Conservation (phyloP, 1,284 basidiomycete species). For the Rhodotorula sp. region DNA sequence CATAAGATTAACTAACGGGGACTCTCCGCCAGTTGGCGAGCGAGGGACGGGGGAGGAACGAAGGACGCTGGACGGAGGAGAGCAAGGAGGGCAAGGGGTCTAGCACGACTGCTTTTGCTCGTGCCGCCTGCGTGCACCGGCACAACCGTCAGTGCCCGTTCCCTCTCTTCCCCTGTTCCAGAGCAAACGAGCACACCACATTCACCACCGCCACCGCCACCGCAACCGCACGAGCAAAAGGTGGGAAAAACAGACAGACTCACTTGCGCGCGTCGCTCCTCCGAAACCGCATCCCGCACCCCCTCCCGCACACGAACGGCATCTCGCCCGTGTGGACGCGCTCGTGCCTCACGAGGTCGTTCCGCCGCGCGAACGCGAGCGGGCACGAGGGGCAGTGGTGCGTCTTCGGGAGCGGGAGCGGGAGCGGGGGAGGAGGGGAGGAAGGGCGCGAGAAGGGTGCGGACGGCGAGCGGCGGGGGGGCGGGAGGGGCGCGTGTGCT, state of each 20-base stretch:
- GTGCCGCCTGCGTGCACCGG: not conserved
- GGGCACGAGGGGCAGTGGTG: constrained; percentile 1
- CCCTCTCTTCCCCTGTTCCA: too few relatives aligned
- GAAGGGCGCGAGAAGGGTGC: not conserved
- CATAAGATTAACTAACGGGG: too few relatives aligned
- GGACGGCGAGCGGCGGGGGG: not conserved
- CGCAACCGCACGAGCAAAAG: not conserved
- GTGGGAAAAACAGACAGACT: not conserved
- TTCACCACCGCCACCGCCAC: too few relatives aligned
- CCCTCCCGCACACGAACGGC: constrained; percentile 13
- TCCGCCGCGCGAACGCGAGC: constrained; percentile 7
- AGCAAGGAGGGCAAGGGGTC: not conserved
- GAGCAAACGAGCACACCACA: too few relatives aligned
- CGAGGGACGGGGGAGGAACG: not conserved
- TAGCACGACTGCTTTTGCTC: not conserved
- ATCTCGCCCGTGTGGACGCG: constrained; percentile 20
- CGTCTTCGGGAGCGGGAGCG: not conserved
- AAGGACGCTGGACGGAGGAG: not conserved
- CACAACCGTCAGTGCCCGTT: not conserved
- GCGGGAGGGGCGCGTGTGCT: too few relatives aligned
- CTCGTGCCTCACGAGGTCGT: constrained; percentile 15
- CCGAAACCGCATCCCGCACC: constrained; percentile 15
- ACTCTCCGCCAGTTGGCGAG: not conserved
- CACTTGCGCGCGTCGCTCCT: constrained; percentile 11
- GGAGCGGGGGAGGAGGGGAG: not conserved